Conservation (phyloP, 352 stramenopile genomes). For the Pythium vanterpoolii region DNA sequence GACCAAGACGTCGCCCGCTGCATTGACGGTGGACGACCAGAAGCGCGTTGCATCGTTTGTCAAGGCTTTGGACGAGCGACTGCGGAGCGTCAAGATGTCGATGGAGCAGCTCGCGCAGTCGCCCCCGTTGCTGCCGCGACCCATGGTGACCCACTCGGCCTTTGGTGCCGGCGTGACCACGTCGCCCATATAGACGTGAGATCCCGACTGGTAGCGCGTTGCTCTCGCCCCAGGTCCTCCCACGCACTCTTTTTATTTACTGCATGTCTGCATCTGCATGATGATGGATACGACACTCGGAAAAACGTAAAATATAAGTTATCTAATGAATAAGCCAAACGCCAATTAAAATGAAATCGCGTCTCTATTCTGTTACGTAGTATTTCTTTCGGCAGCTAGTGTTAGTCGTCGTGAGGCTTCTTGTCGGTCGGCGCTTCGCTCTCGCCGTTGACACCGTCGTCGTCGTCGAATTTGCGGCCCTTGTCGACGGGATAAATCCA, state of each 20-base stretch:
- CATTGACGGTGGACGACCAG: slow-evolving; percentile 45
- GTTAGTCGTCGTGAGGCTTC: slow-evolving; percentile 7
- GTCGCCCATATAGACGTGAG: slow-evolving; percentile 4
- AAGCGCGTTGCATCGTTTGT: slow-evolving; percentile 51
- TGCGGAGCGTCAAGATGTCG: slow-evolving; percentile 39
- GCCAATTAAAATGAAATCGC: background rate
- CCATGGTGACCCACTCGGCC: slow-evolving; percentile 14
- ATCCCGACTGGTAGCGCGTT: no score
- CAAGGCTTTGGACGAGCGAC: slow-evolving; percentile 43
- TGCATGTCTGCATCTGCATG: slow-evolving; percentile 7
- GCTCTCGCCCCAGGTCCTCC: no score
- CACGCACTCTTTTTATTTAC: slow-evolving; percentile 3
- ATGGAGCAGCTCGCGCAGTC: slow-evolving; percentile 18
- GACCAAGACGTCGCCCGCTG: background rate
- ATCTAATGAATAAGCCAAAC: slow-evolving; percentile 3
- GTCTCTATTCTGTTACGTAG: background rate
- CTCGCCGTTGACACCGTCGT: slow-evolving; percentile 23
- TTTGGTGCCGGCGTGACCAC: slow-evolving; percentile 15
- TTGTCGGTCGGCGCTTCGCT: background rate
- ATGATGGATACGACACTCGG: background rate
- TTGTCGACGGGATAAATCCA: slow-evolving; percentile 89
- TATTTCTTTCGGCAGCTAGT: background rate
- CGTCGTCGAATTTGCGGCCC: slow-evolving; percentile 39
- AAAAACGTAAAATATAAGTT: slow-evolving; percentile 21
- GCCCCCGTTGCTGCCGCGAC: slow-evolving; percentile 10